A percentile compares a stretch with the other conserved stretches of the same genome.
These are phyloP conservation scores for Ganoderma lucidum DNA, from an alignment of 1,284 basidiomycete genomes.

Conservation along the genomic window DNA sequence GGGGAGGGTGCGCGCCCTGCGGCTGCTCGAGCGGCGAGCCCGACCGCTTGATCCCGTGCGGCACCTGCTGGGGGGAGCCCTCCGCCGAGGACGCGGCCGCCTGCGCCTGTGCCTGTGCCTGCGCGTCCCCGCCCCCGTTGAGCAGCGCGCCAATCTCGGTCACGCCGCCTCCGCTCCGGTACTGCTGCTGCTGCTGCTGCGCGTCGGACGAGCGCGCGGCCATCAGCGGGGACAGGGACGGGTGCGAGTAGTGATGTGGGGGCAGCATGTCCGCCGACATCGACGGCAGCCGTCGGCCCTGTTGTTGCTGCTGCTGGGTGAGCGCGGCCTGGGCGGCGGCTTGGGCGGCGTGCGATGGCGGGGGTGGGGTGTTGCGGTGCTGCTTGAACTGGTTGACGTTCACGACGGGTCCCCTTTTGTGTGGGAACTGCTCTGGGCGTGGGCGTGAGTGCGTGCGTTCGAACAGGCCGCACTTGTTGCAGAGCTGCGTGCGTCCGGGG, in stretches of 20 bases:
- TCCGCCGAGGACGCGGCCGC: too few species aligned
- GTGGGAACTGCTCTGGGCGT: conserved; percentile 81
- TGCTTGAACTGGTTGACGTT: conserved; percentile 43
- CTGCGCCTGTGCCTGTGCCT: conserved; percentile 12
- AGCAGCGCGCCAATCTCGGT: conserved; percentile 41
- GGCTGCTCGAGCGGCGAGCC: conserved; percentile 12
- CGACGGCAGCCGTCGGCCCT: conserved; percentile 33
- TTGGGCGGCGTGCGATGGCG: conserved; percentile 40
- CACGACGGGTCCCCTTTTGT: conserved; percentile 76
- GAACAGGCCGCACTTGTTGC: conserved; percentile 87
- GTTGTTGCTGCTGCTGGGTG: conserved; percentile 16
- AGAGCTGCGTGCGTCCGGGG: conserved; percentile 56
- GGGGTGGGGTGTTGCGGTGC: conserved; percentile 43
- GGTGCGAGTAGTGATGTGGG: conserved; percentile 58
- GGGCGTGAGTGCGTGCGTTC: conserved; percentile 82
- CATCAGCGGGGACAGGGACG: conserved; percentile 55
- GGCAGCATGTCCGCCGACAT: conserved; percentile 38
- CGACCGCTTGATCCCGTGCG: conserved; percentile 15
- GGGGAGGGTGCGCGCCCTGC: conserved; percentile 16
- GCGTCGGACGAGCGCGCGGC: conserved; percentile 33
- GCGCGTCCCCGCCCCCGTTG: conserved; percentile 29
- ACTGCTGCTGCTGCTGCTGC: conserved; percentile 26
- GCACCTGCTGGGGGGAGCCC: conserved; percentile 22
- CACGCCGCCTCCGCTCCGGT: conserved; percentile 29
- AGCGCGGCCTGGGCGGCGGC: conserved; percentile 9